Evolutionary conservation across 805 yeast species (phyloP), one percentile per base, ranked within the genome.

Genomic region (Saccharomyces mikatae): DNA sequence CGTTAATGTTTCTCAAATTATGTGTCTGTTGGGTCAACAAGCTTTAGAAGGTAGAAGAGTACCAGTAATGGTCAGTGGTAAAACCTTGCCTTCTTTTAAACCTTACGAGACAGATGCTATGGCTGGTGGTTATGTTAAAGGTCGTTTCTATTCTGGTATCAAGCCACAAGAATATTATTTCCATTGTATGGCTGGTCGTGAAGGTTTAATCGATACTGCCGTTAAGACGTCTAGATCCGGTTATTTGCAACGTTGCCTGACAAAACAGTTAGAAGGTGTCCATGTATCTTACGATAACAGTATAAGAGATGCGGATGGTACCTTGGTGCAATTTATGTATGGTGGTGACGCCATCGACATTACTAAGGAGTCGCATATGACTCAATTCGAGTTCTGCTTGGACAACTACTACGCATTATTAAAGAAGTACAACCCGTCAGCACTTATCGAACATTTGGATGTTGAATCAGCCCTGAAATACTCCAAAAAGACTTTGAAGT

Each of bases 111-210:
- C 99, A 14, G 92, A 89, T 71, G 96, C 97, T 1, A 81, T 95
- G 71, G 97, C 99, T 27, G 99, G 99, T 78, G 99, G 99, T 54
- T 94, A 89, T 71, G 89, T 94, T 69, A 88, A 92, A 71, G 92
- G 95, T 58, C 87, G 99, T 64, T 94, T 94, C 83, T 95, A 89
- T 71, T 89, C 97, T 46, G 99, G 99, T 72, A 87, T 94, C 62
- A 83, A 89, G 71, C 99, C 99, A 4, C 99, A 94, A 74, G 99
- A 94, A 73, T 94, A 95, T 74, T 94, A 91, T 71, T 94, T 95
- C 94, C 99, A 94, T 76, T 94, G 98, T 79, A 94, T 94, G 99
- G 99, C 99, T 54, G 99, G 99, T 75, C 87, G 99, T 78, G 99
- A 94, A 79, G 99, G 99, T 76, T 82, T 94, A 68, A 94, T 94